Base-by-base conservation (phyloP, 179 eudicot species). In the Sideroxylon spinosum region DNA sequence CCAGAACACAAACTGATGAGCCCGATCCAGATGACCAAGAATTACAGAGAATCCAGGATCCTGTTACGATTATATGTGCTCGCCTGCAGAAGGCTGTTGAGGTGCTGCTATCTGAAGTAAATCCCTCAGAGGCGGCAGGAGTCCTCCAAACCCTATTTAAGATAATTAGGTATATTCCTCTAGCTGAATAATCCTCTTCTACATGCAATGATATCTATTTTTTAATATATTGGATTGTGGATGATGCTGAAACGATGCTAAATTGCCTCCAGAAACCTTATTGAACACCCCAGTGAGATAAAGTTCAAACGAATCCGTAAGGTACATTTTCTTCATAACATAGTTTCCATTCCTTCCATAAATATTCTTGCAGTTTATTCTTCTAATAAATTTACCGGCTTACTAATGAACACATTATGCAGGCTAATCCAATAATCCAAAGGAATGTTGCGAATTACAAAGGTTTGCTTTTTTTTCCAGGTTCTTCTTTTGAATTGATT, bases 261-360 rank as follows among this genome's bases (percentile, higher is more conserved):
- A 63, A 79, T 75, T 73, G 64, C 25, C 68, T 83, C 85, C 89
- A 95, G 98, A 88, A 95, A 95, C 74, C 85, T 88, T 66, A 88
- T 90, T 68, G 95, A 90, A 84, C 81, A 93, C 76, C 97, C 98
- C 50, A 83, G 76, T 84, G 97, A 95, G 61, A 61, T 78, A 78
- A 93, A 88, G 82, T 95, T 87, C 81, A 89, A 83, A 82, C 91
- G 82, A 78, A 89, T 95, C 76, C 94, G 98, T 55, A 93, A 95
- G 97, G 98, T 91, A 37, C 46, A 19, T 26, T 25, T 32, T 49
- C 28, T 80, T n/a, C 10, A 69, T 48, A 37, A 28, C 32, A 3
- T n/a, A 29, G 65, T 68, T 28, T 71, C 62, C 17, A 5, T 26
- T 53, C 68, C 29, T 50, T 49, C 37, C 46, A 7, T 57, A 52